Conservation (phyloP, 1,284 basidiomycete genomes). For the Ustilago crameri region DNA sequence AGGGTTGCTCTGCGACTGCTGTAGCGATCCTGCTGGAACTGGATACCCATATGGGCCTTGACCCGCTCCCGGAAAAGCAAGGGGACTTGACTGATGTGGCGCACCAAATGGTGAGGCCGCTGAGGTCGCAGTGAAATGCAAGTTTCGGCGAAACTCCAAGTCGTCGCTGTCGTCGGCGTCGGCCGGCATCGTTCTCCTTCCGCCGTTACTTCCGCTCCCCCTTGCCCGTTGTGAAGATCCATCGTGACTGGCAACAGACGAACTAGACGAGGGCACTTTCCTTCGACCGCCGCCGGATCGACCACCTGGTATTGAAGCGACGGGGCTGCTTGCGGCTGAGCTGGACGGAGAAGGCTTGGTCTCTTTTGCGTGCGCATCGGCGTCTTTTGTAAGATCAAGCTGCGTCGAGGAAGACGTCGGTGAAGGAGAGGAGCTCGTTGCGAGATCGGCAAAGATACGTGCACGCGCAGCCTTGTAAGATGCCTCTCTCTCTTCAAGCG, state of each 20-base stretch:
- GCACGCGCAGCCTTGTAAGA: slow-evolving; percentile 58
- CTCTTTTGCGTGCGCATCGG: background rate
- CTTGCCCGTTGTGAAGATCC: slow-evolving; percentile 15
- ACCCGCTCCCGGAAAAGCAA: slow-evolving; percentile 6
- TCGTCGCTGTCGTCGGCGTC: slow-evolving; percentile 20
- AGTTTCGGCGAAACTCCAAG: slow-evolving; percentile 33
- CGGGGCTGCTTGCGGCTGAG: slow-evolving; percentile 28
- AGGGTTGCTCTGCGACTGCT: slow-evolving; percentile 42
- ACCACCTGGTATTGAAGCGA: slow-evolving; percentile 15
- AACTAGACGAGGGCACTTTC: slow-evolving; percentile 19
- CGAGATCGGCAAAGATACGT: slow-evolving; percentile 54
- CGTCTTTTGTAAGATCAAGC: slow-evolving; percentile 11
- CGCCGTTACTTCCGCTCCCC: background rate
- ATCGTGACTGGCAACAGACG: slow-evolving; percentile 14
- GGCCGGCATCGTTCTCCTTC: background rate
- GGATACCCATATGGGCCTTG: slow-evolving; percentile 21
- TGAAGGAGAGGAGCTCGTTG: slow-evolving; percentile 10
- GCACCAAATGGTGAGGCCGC: slow-evolving; percentile 5
- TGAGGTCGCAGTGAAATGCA: slow-evolving; percentile 9
- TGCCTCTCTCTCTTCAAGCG: slow-evolving; percentile 59
- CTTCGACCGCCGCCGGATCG: slow-evolving; percentile 5
- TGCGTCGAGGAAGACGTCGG: slow-evolving; percentile 21
- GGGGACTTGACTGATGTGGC: slow-evolving; percentile 25
- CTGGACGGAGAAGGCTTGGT: slow-evolving; percentile 14
- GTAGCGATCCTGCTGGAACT: slow-evolving; percentile 7